Evolutionary conservation across 2,329 filamentous ascomycete species (phyloP).

Genomic region (Cryphonectria carpinicola): DNA sequence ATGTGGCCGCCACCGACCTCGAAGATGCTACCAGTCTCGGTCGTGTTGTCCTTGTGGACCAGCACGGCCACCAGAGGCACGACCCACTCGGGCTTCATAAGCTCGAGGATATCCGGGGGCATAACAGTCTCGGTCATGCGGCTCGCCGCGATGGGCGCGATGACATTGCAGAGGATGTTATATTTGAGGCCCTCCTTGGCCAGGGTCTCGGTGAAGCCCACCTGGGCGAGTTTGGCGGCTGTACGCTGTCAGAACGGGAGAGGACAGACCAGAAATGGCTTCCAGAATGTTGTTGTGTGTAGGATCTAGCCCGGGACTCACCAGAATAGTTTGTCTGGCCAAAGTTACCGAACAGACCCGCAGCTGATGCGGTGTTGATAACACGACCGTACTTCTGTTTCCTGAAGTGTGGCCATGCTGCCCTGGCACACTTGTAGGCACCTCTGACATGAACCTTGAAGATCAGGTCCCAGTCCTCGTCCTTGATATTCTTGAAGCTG

Average conservation of each 20-base stretch:
- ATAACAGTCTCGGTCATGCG: constrained; percentile 95
- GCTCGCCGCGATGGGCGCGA: constrained; percentile 92
- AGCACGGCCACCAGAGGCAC: constrained; percentile 90
- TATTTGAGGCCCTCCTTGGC: constrained; percentile 98
- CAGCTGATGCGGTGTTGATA: constrained; percentile 96
- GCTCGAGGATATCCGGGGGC: constrained; percentile 88
- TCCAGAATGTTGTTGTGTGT: not conserved
- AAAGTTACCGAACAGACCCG: constrained; percentile 93
- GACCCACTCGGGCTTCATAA: constrained; percentile 90
- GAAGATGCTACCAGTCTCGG: constrained; percentile 87
- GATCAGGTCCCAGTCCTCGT: constrained; percentile 95
- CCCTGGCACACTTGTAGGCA: constrained; percentile 91
- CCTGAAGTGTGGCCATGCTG: constrained; percentile 96
- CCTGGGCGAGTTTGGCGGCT: constrained; percentile 92
- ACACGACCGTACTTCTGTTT: constrained; percentile 98
- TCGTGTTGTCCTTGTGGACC: constrained; percentile 80
- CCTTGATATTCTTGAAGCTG: constrained; percentile 99
- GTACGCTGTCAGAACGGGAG: constrained; percentile 12
- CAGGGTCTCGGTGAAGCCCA: constrained; percentile 96
- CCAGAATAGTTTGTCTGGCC: constrained; percentile 94
- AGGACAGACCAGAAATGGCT: not conserved
- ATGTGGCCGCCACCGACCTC: constrained; percentile 92
- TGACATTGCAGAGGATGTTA: constrained; percentile 94
- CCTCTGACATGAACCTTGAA: constrained; percentile 91
- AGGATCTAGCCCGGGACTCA: constrained; percentile 39